Base-by-base conservation (phyloP, 2,329 filamentous ascomycete species). In the Paracoccidioides lutzii region DNA sequence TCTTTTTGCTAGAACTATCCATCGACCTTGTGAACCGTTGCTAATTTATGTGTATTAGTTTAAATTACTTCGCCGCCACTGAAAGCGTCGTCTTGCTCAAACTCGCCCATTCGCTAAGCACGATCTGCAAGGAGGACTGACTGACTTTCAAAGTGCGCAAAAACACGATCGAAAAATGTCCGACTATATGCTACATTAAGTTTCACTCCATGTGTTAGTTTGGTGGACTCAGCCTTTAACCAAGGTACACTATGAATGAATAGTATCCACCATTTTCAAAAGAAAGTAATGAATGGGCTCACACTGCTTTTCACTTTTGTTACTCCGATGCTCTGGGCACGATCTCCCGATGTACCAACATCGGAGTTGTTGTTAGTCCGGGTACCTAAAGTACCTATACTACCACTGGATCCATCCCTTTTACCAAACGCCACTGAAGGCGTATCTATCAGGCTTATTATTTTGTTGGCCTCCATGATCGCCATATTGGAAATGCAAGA, bases 61-160 rank as follows among this genome's bases (percentile, higher is more conserved):
- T 98, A 59, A 97, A 98, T 64, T 95, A 97, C 71, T 94, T 96
- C 64, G 93, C 93, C 2, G 93, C 93, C 0, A 97, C 93, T 0
- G 93, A 98, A 75, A 97, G 93, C 42, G 91, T 96, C 3, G 93
- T 95, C 15, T 78, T 98, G 61, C 74, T 97, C 59, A 91, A 90
- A 61, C 76, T 98, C 14, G 71, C 71, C 9, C 71, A 73, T 58
- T 69, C 71, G 0, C 57, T 73, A 49, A 73, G 70, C 58, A 67
- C 70, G 3, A 71, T 73, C 55, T 68, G 66, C 59, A 72, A 71
- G 55, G 71, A 73, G 22, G 71, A 73, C 45, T 71, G 66, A 72
- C 22, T 22, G 22, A 22, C 22, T 22, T 53, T 30, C 28, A 38
- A 28, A 22, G 22, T 10, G 7, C 35, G 8, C 35, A 48, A 30